These are phyloP conservation scores for Nakazawaea wickerhamii DNA, from an alignment of 805 yeast species.

Conservation along the genomic window DNA sequence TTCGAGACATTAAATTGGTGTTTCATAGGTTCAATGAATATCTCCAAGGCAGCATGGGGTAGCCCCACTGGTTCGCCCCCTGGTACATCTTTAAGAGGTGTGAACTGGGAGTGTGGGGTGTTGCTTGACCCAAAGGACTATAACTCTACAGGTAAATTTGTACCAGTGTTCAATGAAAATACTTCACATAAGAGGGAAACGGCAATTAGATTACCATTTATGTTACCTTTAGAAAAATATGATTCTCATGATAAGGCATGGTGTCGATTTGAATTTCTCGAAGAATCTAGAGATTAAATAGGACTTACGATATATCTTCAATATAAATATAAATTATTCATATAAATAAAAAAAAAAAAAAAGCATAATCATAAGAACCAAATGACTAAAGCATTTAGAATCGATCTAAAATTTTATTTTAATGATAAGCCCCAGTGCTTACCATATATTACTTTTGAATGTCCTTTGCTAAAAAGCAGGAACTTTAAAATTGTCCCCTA, in stretches of 20 bases:
- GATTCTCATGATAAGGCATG: constrained; percentile 40
- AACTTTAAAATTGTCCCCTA: no score
- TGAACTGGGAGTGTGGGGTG: constrained; percentile 44
- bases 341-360: constrained; percentile 1
- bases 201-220: constrained; percentile 49
- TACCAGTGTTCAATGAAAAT: constrained; percentile 41
- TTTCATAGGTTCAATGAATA: constrained; percentile 66
- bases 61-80: constrained; percentile 25
- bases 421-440: no score
- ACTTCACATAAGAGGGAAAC: constrained; percentile 14
- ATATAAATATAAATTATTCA: neutral
- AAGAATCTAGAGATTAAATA: no score
- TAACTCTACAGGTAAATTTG: constrained; percentile 22
- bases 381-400: no score
- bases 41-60: constrained; percentile 84
- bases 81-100: constrained; percentile 15
- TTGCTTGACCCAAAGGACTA: constrained; percentile 31
- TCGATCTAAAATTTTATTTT: no score
- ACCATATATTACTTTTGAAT: no score
- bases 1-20: constrained; percentile 59
- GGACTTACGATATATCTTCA: no score
- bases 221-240: constrained; percentile 44
- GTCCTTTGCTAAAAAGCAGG: no score
- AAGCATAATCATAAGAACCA: no score
- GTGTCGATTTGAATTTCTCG: constrained; percentile 24